Percentiles rank a stretch among this genome's conserved stretches.
Evolutionary conservation across 2,329 filamentous ascomycete species (phyloP).

Genomic region (Lomentospora prolificans): DNA sequence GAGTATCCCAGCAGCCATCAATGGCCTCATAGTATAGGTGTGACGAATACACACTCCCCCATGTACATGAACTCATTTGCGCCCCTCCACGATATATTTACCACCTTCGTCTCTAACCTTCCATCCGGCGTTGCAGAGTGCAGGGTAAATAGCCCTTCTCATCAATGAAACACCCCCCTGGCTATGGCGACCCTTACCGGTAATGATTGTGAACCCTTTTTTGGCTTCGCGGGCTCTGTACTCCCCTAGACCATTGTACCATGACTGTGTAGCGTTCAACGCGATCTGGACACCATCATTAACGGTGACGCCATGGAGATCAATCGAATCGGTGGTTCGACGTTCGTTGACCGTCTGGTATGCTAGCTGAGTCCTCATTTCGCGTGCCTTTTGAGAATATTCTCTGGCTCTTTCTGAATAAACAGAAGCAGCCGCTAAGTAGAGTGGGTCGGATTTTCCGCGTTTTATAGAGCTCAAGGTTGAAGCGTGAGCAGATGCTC

Average conservation of each 20-base stretch:
- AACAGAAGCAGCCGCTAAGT: constrained; percentile 14
- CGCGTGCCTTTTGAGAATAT: constrained; percentile 36
- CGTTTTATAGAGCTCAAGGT: constrained; percentile 33
- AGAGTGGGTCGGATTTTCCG: background rate
- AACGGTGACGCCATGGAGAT: constrained; percentile 78
- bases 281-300: constrained; percentile 74
- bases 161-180: constrained; percentile 65
- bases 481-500: background rate
- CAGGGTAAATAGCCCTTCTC: constrained; percentile 69
- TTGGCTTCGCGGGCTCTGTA: background rate
- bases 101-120: constrained; percentile 65
- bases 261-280: constrained; percentile 52
- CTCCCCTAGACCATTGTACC: constrained; percentile 44
- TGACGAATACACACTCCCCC: too few species aligned
- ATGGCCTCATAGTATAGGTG: too few species aligned
- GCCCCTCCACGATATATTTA: constrained; percentile 49
- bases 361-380: constrained; percentile 35
- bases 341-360: constrained; percentile 60
- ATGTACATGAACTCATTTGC: too few species aligned
- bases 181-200: constrained; percentile 71
- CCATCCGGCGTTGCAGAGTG: constrained; percentile 73
- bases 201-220: constrained; percentile 64
- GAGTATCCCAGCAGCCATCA: too few species aligned
- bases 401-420: constrained; percentile 13
- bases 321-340: constrained; percentile 51